Percentiles rank a stretch among this genome's conserved stretches.
These are phyloP conservation scores for Elsinoe fawcettii DNA, from an alignment of 2,329 filamentous ascomycete species.

Conservation along the genomic window DNA sequence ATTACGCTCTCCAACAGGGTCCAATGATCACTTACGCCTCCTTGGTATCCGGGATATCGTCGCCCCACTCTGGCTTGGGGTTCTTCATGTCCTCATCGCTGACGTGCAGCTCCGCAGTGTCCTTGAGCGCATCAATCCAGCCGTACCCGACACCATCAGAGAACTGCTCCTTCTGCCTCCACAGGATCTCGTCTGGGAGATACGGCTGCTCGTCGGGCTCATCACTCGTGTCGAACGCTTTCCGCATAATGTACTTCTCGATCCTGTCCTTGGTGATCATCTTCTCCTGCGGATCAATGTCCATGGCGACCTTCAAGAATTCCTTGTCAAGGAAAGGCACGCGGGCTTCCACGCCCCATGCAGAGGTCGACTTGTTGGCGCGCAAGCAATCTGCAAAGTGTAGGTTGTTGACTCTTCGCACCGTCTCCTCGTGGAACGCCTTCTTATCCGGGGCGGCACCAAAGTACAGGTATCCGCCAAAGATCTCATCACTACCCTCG, in stretches of 20 bases:
- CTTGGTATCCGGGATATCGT: conserved; percentile 89
- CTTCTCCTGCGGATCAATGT: conserved; percentile 89
- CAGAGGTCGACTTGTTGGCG: conserved; percentile 97
- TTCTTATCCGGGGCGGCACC: conserved; percentile 84
- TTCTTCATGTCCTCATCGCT: conserved; percentile 98
- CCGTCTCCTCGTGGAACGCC: conserved; percentile 92
- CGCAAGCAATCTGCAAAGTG: conserved; percentile 93
- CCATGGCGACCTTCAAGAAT: conserved; percentile 90
- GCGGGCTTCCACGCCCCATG: conserved; percentile 95
- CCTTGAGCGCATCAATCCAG: conserved; percentile 97
- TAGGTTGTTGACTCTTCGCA: conserved; percentile 90
- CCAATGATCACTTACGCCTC: conserved; percentile 61
- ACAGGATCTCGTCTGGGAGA: conserved; percentile 92
- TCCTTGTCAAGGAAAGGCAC: conserved; percentile 97
- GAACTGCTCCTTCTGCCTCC: conserved; percentile 99
- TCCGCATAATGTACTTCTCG: conserved; percentile 96
- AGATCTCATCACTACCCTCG: conserved; percentile 96
- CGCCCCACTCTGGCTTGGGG: conserved; percentile 92
- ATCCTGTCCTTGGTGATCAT: conserved; percentile 85
- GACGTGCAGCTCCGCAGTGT: conserved; percentile 79
- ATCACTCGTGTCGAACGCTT: conserved; percentile 90
- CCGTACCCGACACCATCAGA: conserved; percentile 97
- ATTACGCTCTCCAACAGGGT: neutral
- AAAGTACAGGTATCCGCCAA: conserved; percentile 98
- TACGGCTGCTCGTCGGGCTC: conserved; percentile 76